Conservation (phyloP, 1,284 basidiomycete species). For the Malassezia obtusa region DNA sequence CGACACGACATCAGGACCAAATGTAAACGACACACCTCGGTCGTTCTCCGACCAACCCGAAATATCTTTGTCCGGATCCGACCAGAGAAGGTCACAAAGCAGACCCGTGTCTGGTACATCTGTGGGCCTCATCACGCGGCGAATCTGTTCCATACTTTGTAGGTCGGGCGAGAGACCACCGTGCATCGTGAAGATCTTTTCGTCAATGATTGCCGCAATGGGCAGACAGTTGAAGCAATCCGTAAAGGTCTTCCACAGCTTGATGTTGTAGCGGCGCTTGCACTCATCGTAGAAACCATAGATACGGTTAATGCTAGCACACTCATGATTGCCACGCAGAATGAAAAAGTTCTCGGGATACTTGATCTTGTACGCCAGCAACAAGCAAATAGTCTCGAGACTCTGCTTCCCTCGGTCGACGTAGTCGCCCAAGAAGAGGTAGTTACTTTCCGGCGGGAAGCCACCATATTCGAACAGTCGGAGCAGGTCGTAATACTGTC, state of each 20-base stretch:
- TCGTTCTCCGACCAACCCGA: conserved; percentile 99
- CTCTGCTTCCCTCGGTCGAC: conserved; percentile 91
- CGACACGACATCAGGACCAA: conserved; percentile 93
- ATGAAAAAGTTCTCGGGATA: conserved; percentile 98
- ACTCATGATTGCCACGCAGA: conserved; percentile 85
- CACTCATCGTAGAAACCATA: conserved; percentile 97
- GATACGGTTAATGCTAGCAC: conserved; percentile 87
- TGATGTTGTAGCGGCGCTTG: conserved; percentile 97
- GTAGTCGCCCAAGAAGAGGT: conserved; percentile 90
- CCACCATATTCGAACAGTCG: conserved; percentile 89
- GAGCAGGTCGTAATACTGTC: conserved; percentile 87
- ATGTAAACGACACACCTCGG: conserved; percentile 94
- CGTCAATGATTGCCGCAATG: conserved; percentile 91
- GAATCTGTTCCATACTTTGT: conserved; percentile 99
- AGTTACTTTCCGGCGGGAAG: conserved; percentile 90
- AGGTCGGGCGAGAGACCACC: conserved; percentile 87
- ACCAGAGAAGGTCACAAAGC: conserved; percentile 94
- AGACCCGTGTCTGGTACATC: conserved; percentile 98
- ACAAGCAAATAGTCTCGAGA: conserved; percentile 75
- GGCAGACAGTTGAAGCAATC: conserved; percentile 94
- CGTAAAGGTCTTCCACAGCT: conserved; percentile 94
- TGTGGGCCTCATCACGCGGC: conserved; percentile 96
- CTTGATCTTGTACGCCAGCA: conserved; percentile 93
- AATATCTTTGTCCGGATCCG: conserved; percentile 98
- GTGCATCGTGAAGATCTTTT: conserved; percentile 86